Base-by-base conservation (phyloP, 257 asterid genomes). In the Haberlea rhodopensis region DNA sequence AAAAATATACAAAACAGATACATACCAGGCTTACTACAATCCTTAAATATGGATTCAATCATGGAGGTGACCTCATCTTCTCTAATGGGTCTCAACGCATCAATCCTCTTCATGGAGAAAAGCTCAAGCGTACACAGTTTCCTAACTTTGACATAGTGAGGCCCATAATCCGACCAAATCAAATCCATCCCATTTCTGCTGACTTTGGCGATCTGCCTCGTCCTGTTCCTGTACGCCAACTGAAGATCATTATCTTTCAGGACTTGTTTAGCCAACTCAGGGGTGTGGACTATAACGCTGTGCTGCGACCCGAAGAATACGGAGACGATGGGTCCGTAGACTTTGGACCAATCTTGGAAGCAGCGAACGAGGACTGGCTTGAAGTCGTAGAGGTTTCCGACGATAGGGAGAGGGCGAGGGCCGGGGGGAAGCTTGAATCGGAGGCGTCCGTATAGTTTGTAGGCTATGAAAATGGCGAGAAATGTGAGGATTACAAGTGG, bases 81-180 rank as follows among this genome's bases (percentile, higher is more conserved):
- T n/a, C n/a, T n/a, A n/a, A n/a, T n/a, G n/a, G n/a, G n/a, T n/a
- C n/a, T n/a, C n/a, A n/a, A n/a, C n/a, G n/a, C n/a, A n/a, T n/a
- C n/a, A n/a, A n/a, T n/a, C n/a, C n/a, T n/a, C n/a, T n/a, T n/a
- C n/a, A n/a, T n/a, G n/a, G n/a, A n/a, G n/a, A n/a, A n/a, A n/a
- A n/a, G n/a, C n/a, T n/a, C n/a, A n/a, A n/a, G n/a, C n/a, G n/a
- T n/a, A n/a, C n/a, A n/a, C n/a, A n/a, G n/a, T n/a, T n/a, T n/a
- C n/a, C n/a, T n/a, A n/a, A n/a, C n/a, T n/a, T n/a, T n/a, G n/a
- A n/a, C n/a, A n/a, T n/a, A n/a, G n/a, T n/a, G n/a, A n/a, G n/a
- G n/a, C n/a, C n/a, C n/a, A n/a, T 90, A 90, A 55, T 87, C 97
- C 4, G 97, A 80, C 97, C 97, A 90, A 22, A 90, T 87, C 72